Evolutionary conservation across 108 stramenopile species (phyloP), one percentile per base, ranked within the genome.

Genomic region (Nitzschia inconspicua): DNA sequence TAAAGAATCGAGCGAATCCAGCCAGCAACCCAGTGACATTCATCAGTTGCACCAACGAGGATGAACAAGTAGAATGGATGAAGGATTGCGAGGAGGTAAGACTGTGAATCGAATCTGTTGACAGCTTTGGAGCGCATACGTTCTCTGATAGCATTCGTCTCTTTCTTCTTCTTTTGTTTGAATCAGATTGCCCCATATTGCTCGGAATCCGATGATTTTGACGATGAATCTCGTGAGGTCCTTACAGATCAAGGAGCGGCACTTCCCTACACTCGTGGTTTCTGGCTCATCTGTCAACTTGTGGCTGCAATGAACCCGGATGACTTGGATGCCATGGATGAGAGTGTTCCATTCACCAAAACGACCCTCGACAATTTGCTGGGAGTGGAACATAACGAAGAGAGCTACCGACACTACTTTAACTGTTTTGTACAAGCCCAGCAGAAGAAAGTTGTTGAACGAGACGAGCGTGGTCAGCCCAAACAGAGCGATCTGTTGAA

Each of bases 271-370:
- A 70, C 72, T 41, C 58, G 47, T 63, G 79, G 79, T 10, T 80
- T 80, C 47, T 67, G 72, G 37, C 43, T 80, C 4, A 68, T 80
- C 47, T 62, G 66, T 32, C 60, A 56, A 37, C 41, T 80, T 20
- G 79, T 73, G 4, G 79, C 79, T 2, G 79, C 79, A 18, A 65
- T 73, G 51, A 77, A 77, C 49, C 79, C 79, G 0, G 72, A 77
- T 27, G 79, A 80, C 51, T 65, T 80, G 72, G 79, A 80, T 65
- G 79, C 79, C 57, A 77, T 80, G 79, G 75, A 80, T 60, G 79
- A 80, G 30, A 62, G 44, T 14, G 72, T 80, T n/a, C 79, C 79
- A 16, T 76, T 80, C 54, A 80, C 79, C 43, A 76, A 77, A 60
- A 36, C 34, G 1, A 70, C 72, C 1, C 62, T 80, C 46, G 72